Evolutionary conservation across 805 yeast genomes (phyloP).

Genomic region (Spathaspora gorwiae): DNA sequence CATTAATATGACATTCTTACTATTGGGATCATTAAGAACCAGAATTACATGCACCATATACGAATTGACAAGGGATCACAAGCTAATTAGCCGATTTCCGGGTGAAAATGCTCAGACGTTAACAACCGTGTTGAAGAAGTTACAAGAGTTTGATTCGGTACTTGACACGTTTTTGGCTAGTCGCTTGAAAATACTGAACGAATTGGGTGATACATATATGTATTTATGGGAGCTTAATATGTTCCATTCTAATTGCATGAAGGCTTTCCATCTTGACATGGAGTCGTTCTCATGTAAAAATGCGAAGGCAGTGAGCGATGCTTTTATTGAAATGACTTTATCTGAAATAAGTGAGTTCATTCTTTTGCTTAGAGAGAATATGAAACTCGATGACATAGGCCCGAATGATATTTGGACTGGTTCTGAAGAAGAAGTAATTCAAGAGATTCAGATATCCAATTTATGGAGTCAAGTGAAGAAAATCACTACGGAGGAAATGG

Average conservation of each 20-base stretch:
- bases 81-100: not conserved
- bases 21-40: not conserved
- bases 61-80: not conserved
- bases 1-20: not conserved
- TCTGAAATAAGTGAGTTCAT: not conserved
- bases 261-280: not conserved
- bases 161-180: not conserved
- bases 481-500: not conserved
- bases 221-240: not conserved
- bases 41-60: not conserved
- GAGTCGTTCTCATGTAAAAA: not conserved
- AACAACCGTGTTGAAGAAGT: not conserved
- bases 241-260: not conserved
- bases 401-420: not conserved
- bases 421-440: slow-evolving; percentile 5
- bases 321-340: slow-evolving; percentile 4
- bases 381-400: not conserved
- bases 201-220: not conserved
- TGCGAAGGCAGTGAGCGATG: not conserved
- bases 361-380: not conserved
- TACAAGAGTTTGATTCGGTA: not conserved
- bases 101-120: not conserved
- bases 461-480: slow-evolving; percentile 10
- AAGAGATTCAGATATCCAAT: slow-evolving; percentile 9
- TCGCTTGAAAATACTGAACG: not conserved